These are phyloP conservation scores for Gaeumannomyces sp. DNA, from an alignment of 2,329 filamentous ascomycete species.

Conservation along the genomic window DNA sequence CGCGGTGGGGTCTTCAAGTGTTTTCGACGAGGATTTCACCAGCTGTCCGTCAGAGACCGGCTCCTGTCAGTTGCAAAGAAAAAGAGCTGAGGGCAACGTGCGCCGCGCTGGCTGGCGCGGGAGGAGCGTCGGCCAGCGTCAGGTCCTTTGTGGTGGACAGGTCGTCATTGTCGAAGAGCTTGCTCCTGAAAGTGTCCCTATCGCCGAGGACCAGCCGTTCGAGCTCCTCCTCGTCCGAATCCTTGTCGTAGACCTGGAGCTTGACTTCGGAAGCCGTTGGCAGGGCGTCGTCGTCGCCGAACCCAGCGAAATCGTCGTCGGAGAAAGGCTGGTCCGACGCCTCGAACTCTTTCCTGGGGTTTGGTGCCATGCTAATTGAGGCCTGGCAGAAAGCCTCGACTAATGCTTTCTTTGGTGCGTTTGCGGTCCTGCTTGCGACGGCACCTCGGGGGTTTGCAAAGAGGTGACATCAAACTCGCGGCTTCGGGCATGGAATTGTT, in stretches of 20 bases:
- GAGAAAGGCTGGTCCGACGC: constrained; percentile 16
- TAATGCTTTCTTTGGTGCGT: background rate
- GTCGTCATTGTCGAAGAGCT: constrained; percentile 55
- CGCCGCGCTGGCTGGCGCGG: constrained; percentile 16
- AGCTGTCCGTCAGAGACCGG: constrained; percentile 30
- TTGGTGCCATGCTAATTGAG: constrained; percentile 14
- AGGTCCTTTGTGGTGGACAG: constrained; percentile 27
- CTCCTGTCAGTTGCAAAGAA: constrained; percentile 64
- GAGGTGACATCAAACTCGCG: background rate
- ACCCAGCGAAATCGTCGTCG: constrained; percentile 22
- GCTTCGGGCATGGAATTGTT: background rate
- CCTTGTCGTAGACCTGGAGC: constrained; percentile 52
- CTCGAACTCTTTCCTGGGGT: constrained; percentile 16
- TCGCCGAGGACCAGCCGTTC: constrained; percentile 87
- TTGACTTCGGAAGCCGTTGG: constrained; percentile 13
- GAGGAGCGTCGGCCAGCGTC: constrained; percentile 25
- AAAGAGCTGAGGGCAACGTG: constrained; percentile 62
- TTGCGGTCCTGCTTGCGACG: background rate
- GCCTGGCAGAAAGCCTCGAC: background rate
- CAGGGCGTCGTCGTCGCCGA: constrained; percentile 20
- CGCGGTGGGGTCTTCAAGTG: constrained; percentile 8
- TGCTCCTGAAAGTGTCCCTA: constrained; percentile 70
- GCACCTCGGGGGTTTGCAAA: background rate
- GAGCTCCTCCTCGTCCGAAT: constrained; percentile 76
- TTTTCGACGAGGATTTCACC: constrained; percentile 10